Conservation (phyloP, 139 green algal genomes). For the Tetratostichococcus sp. region DNA sequence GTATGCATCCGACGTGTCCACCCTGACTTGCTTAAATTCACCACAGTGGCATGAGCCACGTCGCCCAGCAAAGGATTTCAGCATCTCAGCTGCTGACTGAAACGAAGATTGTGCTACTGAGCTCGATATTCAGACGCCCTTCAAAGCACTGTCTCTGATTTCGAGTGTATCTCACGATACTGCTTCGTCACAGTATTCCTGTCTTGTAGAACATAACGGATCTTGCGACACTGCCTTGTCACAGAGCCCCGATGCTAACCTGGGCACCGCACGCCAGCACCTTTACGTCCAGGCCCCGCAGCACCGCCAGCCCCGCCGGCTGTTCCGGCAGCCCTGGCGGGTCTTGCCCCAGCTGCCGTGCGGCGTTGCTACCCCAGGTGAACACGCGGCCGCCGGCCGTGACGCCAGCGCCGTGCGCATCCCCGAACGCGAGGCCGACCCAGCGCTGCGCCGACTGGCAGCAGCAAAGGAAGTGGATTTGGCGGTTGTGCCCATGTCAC, state of each 20-base stretch:
- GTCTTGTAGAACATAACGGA: too few relatives aligned
- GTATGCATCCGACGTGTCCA: too few relatives aligned
- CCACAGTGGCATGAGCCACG: too few relatives aligned
- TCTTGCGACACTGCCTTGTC: too few relatives aligned
- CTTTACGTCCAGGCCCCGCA: conserved; percentile 47
- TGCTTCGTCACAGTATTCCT: too few relatives aligned
- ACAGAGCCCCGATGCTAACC: not conserved
- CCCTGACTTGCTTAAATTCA: too few relatives aligned
- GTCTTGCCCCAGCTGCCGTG: conserved; percentile 24
- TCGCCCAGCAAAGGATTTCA: too few relatives aligned
- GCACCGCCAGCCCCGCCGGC: conserved; percentile 50
- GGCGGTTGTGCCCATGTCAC: not conserved
- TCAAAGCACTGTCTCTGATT: too few relatives aligned
- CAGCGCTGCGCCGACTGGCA: conserved; percentile 50
- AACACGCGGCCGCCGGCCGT: conserved; percentile 63
- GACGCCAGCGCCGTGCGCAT: conserved; percentile 60
- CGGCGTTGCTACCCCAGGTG: conserved; percentile 77
- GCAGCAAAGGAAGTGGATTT: not conserved
- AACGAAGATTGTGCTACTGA: too few relatives aligned
- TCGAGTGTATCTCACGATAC: too few relatives aligned
- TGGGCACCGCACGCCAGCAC: conserved; percentile 13
- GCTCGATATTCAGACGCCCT: too few relatives aligned
- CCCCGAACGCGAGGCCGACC: conserved; percentile 65
- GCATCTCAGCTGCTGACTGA: too few relatives aligned
- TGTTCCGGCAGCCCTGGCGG: conserved; percentile 26